Conservation (phyloP, 495 filamentous ascomycete species). For the Aspergillus ellipticus region DNA sequence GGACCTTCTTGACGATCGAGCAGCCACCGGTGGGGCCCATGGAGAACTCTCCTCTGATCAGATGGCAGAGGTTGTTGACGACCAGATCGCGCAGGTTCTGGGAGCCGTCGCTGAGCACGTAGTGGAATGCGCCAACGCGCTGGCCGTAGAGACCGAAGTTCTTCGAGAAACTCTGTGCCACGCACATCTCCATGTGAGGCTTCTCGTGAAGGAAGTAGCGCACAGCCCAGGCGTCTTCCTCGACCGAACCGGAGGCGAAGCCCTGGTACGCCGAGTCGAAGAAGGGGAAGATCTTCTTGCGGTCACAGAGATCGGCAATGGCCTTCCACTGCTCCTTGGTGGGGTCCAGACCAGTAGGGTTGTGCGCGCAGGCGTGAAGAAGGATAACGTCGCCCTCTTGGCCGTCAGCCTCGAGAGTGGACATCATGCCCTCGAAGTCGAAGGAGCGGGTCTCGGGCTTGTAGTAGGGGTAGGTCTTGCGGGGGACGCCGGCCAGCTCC, state of each 20-base stretch:
- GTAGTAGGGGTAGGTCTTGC: slow-evolving; percentile 50
- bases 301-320: slow-evolving; percentile 48
- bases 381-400: slow-evolving; percentile 43
- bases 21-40: slow-evolving; percentile 48
- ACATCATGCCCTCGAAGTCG: slow-evolving; percentile 46
- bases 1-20: slow-evolving; percentile 47
- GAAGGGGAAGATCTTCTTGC: slow-evolving; percentile 51
- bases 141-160: slow-evolving; percentile 56
- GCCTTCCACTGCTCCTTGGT: slow-evolving; percentile 51
- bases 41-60: slow-evolving; percentile 48
- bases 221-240: slow-evolving; percentile 53
- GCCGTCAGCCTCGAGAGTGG: slow-evolving; percentile 40
- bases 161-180: slow-evolving; percentile 53
- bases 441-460: slow-evolving; percentile 40
- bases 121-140: slow-evolving; percentile 49
- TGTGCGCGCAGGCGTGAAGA: slow-evolving; percentile 54
- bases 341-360: slow-evolving; percentile 53
- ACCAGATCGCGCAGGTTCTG: slow-evolving; percentile 34
- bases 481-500: slow-evolving; percentile 40
- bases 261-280: slow-evolving; percentile 57
- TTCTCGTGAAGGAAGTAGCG: slow-evolving; percentile 51
- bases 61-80: slow-evolving; percentile 41
- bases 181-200: slow-evolving; percentile 47
- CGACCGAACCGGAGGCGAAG: slow-evolving; percentile 51
- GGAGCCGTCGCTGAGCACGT: slow-evolving; percentile 32